Conservation (phyloP, 1,139 yeast species). For the Chernovozyma aurita region DNA sequence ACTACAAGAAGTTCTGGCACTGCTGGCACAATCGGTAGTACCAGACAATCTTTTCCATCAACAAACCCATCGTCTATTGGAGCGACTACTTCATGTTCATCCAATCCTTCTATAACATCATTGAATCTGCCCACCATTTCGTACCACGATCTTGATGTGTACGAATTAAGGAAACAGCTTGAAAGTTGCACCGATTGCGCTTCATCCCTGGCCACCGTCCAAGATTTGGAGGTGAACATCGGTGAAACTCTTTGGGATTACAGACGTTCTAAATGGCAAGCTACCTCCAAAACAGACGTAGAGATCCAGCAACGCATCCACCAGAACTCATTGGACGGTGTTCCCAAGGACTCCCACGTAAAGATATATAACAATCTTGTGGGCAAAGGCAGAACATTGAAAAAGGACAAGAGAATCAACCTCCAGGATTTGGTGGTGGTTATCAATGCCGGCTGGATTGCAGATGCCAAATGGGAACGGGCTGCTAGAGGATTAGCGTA, state of each 20-base stretch:
- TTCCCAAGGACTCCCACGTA: slow-evolving; percentile 47
- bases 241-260: slow-evolving; percentile 59
- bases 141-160: slow-evolving; percentile 25
- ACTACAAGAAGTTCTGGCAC: no score
- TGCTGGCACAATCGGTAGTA: neutral
- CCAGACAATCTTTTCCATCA: neutral
- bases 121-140: slow-evolving; percentile 8
- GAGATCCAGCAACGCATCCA: slow-evolving; percentile 16
- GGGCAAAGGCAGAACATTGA: slow-evolving; percentile 52
- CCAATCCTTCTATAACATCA: neutral
- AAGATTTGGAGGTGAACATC: slow-evolving; percentile 12
- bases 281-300: slow-evolving; percentile 10
- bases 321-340: slow-evolving; percentile 25
- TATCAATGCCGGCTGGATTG: slow-evolving; percentile 68
- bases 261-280: slow-evolving; percentile 56
- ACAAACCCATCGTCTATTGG: neutral
- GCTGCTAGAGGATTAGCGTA: slow-evolving; percentile 40
- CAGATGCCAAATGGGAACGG: slow-evolving; percentile 59
- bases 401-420: slow-evolving; percentile 48
- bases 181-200: slow-evolving; percentile 9
- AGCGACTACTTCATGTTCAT: neutral
- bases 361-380: slow-evolving; percentile 56
- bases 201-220: neutral
- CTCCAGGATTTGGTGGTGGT: slow-evolving; percentile 56
- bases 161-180: slow-evolving; percentile 23